phyloP scores from a whole-genome alignment of 1,139 yeast species.

The Diutina neorugosa region DNA sequence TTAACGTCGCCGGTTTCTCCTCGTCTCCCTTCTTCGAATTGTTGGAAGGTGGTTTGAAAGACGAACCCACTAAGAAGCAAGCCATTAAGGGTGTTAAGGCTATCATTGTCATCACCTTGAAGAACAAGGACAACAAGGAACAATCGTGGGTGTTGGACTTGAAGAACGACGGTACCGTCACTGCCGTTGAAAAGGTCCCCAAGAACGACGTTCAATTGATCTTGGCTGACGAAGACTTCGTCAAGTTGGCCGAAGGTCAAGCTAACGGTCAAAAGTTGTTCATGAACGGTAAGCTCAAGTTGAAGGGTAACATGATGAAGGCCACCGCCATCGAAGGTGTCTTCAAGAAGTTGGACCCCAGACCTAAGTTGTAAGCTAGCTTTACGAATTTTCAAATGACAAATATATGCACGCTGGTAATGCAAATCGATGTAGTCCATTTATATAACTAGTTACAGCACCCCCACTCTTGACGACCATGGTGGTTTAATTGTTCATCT shows the following conservation, averaged over 20 bases:
- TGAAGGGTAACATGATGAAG: conserved; percentile 84
- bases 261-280: conserved; percentile 78
- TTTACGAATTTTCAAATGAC: neutral
- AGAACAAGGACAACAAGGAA: conserved; percentile 53
- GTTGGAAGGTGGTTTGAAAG: conserved; percentile 29
- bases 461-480: neutral
- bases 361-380: conserved; percentile 20
- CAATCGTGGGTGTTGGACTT: conserved; percentile 65
- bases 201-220: conserved; percentile 58
- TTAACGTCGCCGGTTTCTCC: conserved; percentile 37
- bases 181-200: conserved; percentile 32
- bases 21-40: conserved; percentile 33
- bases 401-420: neutral
- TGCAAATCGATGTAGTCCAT: neutral
- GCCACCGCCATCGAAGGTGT: conserved; percentile 69
- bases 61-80: conserved; percentile 26
- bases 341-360: conserved; percentile 53
- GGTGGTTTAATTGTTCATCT: conserved; percentile 14
- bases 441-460: neutral
- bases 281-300: conserved; percentile 75
- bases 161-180: conserved; percentile 48
- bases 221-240: conserved; percentile 54
- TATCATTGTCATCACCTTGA: conserved; percentile 53
- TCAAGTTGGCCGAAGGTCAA: conserved; percentile 61
- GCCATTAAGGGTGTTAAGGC: conserved; percentile 47